Conservation (phyloP, 345 rosid genomes). For the Punica granatum region DNA sequence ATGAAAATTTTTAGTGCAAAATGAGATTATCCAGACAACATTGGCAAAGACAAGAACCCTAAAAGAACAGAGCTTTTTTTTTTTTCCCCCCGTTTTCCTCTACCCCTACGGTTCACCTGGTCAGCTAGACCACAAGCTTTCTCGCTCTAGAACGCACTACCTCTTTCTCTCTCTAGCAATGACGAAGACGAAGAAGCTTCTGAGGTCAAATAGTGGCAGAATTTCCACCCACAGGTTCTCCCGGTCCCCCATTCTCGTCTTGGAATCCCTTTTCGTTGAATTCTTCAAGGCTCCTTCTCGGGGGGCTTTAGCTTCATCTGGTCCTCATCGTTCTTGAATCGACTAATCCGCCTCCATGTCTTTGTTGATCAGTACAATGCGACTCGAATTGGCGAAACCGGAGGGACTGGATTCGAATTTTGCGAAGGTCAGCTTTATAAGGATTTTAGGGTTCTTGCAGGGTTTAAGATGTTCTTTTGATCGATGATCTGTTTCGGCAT, state of each 20-base stretch:
- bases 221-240: not conserved
- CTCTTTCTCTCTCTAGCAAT: not conserved
- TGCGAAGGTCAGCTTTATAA: not conserved
- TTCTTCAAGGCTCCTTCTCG: constrained; percentile 1
- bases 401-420: not conserved
- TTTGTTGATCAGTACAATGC: not conserved
- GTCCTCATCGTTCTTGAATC: not conserved
- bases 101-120: not conserved
- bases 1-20: too few species aligned
- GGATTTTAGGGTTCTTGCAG: constrained; percentile 2
- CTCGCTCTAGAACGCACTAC: not conserved
- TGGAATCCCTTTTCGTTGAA: not conserved
- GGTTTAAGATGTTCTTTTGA: not conserved
- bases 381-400: not conserved
- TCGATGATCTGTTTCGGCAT: not conserved
- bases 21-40: too few species aligned
- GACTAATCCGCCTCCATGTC: not conserved
- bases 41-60: too few species aligned
- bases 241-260: not conserved
- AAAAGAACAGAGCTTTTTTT: too few species aligned
- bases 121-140: not conserved
- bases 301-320: not conserved
- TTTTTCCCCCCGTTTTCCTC: too few species aligned
- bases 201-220: too few species aligned
- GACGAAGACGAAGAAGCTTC: too few species aligned